These are phyloP conservation scores for Mycena olivaceomarginata DNA, from an alignment of 768 basidiomycete species.

Conservation along the genomic window DNA sequence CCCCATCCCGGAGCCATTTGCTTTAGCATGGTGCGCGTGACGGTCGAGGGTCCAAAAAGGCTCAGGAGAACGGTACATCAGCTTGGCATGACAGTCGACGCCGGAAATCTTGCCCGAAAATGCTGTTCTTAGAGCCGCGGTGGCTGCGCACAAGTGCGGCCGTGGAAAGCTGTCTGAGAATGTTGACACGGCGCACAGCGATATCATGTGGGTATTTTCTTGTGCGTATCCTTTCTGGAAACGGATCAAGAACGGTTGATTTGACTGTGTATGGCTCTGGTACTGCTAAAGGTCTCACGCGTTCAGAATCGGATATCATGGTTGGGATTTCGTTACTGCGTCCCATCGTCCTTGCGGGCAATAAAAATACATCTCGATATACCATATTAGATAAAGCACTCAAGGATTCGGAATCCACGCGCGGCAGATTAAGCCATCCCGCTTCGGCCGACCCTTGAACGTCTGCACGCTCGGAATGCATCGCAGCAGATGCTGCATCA, in stretches of 20 bases:
- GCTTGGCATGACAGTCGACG: background rate
- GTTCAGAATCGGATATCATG: background rate
- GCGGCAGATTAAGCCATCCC: background rate
- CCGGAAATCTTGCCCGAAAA: background rate
- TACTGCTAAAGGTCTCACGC: no score
- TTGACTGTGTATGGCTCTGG: no score
- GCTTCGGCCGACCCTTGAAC: constrained; percentile 22
- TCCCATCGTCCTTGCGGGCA: background rate
- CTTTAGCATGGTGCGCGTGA: constrained; percentile 1
- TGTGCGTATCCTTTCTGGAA: background rate
- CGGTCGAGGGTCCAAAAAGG: background rate
- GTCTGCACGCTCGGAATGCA: constrained; percentile 27
- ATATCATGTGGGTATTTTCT: no score
- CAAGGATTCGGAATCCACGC: background rate
- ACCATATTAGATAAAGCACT: background rate
- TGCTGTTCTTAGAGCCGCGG: background rate
- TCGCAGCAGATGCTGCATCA: constrained; percentile 35
- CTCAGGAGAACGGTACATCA: background rate
- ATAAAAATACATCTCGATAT: background rate
- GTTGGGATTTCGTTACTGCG: background rate
- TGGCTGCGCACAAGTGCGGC: no score
- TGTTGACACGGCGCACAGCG: no score
- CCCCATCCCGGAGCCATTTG: constrained; percentile 1
- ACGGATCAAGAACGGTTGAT: background rate
- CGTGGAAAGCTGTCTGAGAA: no score